These are phyloP conservation scores for Solanum pennellii DNA, from an alignment of 257 asterid species.

Conservation along the genomic window DNA sequence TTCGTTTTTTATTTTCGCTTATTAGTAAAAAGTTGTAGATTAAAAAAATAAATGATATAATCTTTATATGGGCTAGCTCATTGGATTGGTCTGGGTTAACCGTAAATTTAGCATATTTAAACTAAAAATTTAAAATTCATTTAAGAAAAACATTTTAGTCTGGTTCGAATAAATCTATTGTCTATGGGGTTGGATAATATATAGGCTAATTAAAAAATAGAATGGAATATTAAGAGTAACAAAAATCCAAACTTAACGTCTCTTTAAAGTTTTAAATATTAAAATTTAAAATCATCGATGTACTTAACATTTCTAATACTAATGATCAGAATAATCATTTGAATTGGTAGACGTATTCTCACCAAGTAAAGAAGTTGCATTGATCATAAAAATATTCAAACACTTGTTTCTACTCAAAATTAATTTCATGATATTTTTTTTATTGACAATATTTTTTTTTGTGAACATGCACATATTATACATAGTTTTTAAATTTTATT, in stretches of 20 bases:
- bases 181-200: background rate
- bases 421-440: background rate
- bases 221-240: no score
- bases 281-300: background rate
- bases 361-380: background rate
- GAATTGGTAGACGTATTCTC: background rate
- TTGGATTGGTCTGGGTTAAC: background rate
- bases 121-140: no score
- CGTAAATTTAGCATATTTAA: no score
- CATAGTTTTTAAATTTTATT: background rate
- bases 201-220: background rate
- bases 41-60: no score
- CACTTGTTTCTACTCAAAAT: no score
- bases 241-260: background rate
- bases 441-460: no score
- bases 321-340: no score
- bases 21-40: no score
- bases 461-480: background rate
- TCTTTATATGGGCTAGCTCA: background rate
- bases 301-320: no score
- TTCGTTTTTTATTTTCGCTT: no score
- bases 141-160: no score
- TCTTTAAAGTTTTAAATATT: background rate
- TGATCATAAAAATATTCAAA: background rate
- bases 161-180: no score